Evolutionary conservation across 2,329 filamentous ascomycete species (phyloP), one percentile per base, ranked within the genome.

Genomic region (Cordyceps fumosorosea): DNA sequence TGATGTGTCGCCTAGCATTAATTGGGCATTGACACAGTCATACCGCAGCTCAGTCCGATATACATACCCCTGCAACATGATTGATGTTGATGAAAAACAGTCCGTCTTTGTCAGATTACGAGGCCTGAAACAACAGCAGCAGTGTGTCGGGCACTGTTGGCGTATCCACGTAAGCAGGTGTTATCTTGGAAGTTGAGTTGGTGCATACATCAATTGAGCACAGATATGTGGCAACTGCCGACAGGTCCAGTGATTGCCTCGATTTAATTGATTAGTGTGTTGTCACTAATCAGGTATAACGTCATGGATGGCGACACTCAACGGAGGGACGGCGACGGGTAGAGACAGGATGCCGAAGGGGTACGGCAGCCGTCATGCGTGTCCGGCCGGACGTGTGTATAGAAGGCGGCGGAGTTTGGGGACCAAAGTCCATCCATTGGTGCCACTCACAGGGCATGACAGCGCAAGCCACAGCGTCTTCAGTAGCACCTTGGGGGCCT

Each of bases 401-500:
- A n/a, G n/a, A n/a, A 44, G 24, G 16, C 44, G 22, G 57, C 57
- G 57, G 57, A 60, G 40, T 60, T 60, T 53, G 16, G 48, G 50
- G 57, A 54, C 32, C 24, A 37, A 55, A 44, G n/a, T 22, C 44
- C 5, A 45, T 5, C 5, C 7, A 44, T 18, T 29, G 18, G 42
- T 24, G 26, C 22, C 32, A 20, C n/a, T 11, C 55, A 50, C 34
- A 37, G 14, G 29, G 20, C 29, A 50, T 37, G 29, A 24, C 26
- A 40, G 54, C n/a, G 54, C 42, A 56, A 26, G 42, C 42, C 54
- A 56, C 42, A 47, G 24, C 3, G n/a, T 44, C 40, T n/a, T n/a
- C 6, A 44, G n/a, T 2, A 22, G 44, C n/a, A 26, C 18, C 26
- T 51, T 51, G 14, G 14, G 24, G 14, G 32, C 20, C 51, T 11